Base-by-base conservation (phyloP, 805 yeast species). In the Saccharomycopsis fermentans region DNA sequence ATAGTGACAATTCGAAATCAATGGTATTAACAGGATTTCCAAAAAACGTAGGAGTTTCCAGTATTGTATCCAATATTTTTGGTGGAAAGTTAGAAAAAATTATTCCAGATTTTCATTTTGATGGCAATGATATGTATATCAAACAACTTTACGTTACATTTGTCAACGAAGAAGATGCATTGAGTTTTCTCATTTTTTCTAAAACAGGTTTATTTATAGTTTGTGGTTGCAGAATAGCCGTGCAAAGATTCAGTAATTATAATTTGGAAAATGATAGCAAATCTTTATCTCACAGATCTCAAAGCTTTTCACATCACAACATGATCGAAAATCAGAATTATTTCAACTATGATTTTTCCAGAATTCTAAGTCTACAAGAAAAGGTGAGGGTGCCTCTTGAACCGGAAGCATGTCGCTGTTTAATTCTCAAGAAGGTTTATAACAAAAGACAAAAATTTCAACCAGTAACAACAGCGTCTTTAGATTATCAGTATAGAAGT, bases 11-110 rank as follows among this genome's bases (percentile, higher is more conserved):
- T 16, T 35, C 19, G 4, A 32, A 37, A 50, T 56, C 73, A 1
- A 60, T 81, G 14, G 67, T 72, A 17, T 58, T 79, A 3, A 66
- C 65, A n/a, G 71, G 74, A 19, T 67, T 81, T 27, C 77, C 81
- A 0, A 57, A 65, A 0, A 65, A 67, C 32, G 74, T 80, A 8
- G 82, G 85, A 8, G 62, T 82, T 8, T 73, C 73, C 24, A 73
- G 81, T 40, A 70, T 86, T 9, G 63, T 87, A 19, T 66, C 81
- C 0, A 86, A 81, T 56, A 71, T 85, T 0, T 73, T 76, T 63
- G 91, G 94, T 1, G 95, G 95, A 0, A 87, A 89, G 0, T 69
- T 87, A 55, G 88, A 84, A 62, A 76, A 74, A 55, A 64, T 84
- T 4, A 71, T 68, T 61, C 54, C 61, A 51, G 56, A 56, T 12